phyloP scores from a whole-genome alignment of 192 early-diverging fungal species.

The Podila clonocystis region DNA sequence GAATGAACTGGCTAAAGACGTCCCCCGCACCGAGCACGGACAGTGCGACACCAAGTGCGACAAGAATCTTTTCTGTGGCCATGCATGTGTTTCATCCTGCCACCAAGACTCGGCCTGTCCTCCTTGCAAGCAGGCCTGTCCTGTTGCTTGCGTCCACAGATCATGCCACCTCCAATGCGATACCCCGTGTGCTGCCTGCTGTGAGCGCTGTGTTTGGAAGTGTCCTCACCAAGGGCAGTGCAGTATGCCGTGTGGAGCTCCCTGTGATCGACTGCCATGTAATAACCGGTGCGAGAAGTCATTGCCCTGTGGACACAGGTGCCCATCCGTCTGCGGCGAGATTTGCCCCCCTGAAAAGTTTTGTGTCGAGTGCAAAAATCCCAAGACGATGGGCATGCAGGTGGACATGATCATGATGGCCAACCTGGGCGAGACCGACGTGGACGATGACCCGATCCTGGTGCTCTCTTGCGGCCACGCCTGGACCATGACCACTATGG shows the following conservation, averaged over 20 bases:
- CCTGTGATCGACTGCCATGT: slow-evolving; percentile 68
- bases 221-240: slow-evolving; percentile 62
- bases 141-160: slow-evolving; percentile 51
- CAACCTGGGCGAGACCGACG: slow-evolving; percentile 51
- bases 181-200: slow-evolving; percentile 55
- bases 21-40: slow-evolving; percentile 21
- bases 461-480: slow-evolving; percentile 61
- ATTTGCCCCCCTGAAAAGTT: slow-evolving; percentile 27
- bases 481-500: slow-evolving; percentile 61
- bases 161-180: slow-evolving; percentile 51
- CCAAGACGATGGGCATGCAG: slow-evolving; percentile 14
- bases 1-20: not conserved
- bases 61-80: slow-evolving; percentile 42
- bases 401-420: slow-evolving; percentile 48
- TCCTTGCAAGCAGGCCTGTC: slow-evolving; percentile 54
- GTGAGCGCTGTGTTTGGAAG: slow-evolving; percentile 58
- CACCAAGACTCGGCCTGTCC: slow-evolving; percentile 46
- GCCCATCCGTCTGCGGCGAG: slow-evolving; percentile 61
- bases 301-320: slow-evolving; percentile 60
- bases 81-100: slow-evolving; percentile 18
- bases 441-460: slow-evolving; percentile 56
- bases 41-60: slow-evolving; percentile 53
- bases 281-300: slow-evolving; percentile 55
- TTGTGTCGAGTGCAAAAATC: slow-evolving; percentile 49
- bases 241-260: slow-evolving; percentile 61